Conservation (phyloP, 176 grass and related monocot genomes). For the Oryza glumipatula region DNA sequence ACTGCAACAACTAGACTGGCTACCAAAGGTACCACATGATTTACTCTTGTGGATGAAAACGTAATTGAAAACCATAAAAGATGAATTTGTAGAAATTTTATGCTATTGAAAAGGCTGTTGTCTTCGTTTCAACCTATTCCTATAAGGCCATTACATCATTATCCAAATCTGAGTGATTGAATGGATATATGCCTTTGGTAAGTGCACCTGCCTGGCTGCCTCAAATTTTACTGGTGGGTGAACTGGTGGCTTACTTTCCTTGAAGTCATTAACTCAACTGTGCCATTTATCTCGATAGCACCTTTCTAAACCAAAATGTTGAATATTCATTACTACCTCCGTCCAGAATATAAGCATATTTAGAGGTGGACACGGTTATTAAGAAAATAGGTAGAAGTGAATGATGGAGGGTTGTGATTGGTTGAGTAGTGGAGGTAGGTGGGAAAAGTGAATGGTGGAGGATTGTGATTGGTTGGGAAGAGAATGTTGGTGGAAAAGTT, state of each 20-base stretch:
- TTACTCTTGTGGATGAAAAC: neutral
- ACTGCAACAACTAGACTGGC: neutral
- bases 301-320: neutral
- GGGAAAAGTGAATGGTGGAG: too few relatives aligned
- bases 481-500: too few relatives aligned
- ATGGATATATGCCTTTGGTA: neutral
- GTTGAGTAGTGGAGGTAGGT: too few relatives aligned
- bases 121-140: neutral
- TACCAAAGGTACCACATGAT: neutral
- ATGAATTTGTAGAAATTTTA: neutral
- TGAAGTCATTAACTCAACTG: neutral
- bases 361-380: too few relatives aligned
- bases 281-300: neutral
- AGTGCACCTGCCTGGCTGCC: neutral
- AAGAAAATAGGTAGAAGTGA: too few relatives aligned
- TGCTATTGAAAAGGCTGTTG: neutral
- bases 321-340: neutral
- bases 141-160: neutral
- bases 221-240: neutral
- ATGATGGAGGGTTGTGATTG: too few relatives aligned
- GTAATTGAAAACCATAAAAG: neutral
- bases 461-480: too few relatives aligned
- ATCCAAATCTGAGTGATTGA: neutral
- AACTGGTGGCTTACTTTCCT: neutral
- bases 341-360: too few relatives aligned